phyloP scores from a whole-genome alignment of 441 rosid genomes.

The Lepidium campestre region DNA sequence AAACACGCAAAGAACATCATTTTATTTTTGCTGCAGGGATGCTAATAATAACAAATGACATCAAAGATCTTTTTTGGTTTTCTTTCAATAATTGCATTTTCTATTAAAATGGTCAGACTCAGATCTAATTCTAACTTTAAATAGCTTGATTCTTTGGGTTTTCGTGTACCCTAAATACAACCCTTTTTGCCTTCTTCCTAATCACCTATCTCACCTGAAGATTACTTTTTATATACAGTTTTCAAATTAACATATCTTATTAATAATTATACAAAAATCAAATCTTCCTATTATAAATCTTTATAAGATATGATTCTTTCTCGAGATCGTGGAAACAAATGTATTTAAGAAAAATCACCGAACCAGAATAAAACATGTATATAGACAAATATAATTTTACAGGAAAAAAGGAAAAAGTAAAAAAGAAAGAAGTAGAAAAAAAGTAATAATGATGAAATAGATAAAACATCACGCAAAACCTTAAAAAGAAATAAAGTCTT shows the following conservation, averaged over 20 bases:
- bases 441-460: slow-evolving; percentile 26
- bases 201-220: slow-evolving; percentile 23
- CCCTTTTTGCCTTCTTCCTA: not conserved
- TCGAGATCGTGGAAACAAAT: not conserved
- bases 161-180: slow-evolving; percentile 5
- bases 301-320: not conserved
- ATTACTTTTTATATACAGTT: slow-evolving; percentile 1
- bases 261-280: not conserved
- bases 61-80: not conserved
- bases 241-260: no score
- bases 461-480: slow-evolving; percentile 55
- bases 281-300: not conserved
- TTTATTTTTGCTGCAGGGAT: no score
- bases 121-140: not conserved
- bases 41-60: slow-evolving; percentile 9
- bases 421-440: not conserved
- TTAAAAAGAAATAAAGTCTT: slow-evolving; percentile 35
- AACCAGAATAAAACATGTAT: not conserved
- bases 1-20: slow-evolving; percentile 18
- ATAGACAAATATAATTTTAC: slow-evolving; percentile 9
- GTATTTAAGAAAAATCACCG: not conserved
- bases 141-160: not conserved
- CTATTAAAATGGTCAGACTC: not conserved
- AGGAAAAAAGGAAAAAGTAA: slow-evolving; percentile 3
- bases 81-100: not conserved